A percentile compares a stretch with the other conserved stretches of the same genome.
Evolutionary conservation across 352 stramenopile genomes (phyloP).

Genomic region (Globisporangium ultimum): DNA sequence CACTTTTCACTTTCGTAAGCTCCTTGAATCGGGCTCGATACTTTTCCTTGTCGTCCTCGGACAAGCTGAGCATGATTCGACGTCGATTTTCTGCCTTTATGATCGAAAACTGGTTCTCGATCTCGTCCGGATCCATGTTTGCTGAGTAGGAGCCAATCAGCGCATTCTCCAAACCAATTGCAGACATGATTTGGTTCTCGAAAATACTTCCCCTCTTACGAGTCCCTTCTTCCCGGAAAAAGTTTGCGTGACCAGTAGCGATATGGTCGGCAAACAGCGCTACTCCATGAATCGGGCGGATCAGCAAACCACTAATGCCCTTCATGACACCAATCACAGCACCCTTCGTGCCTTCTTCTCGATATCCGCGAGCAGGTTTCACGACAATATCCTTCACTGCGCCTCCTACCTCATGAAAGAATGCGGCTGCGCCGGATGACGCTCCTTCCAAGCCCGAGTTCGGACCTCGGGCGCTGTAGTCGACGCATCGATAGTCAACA

Average conservation of each 20-base stretch:
- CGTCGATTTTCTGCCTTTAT: conserved; percentile 18
- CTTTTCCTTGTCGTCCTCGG: conserved; percentile 33
- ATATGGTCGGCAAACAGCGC: conserved; percentile 49
- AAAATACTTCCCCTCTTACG: conserved; percentile 32
- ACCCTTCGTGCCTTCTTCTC: conserved; percentile 43
- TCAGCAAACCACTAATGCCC: conserved; percentile 34
- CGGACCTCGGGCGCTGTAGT: conserved; percentile 59
- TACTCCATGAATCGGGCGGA: conserved; percentile 41
- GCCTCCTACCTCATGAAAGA: conserved; percentile 45
- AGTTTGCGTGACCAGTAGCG: conserved; percentile 35
- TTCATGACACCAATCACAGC: conserved; percentile 45
- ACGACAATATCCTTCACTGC: conserved; percentile 49
- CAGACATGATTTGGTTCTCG: conserved; percentile 35
- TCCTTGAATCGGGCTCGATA: conserved; percentile 35
- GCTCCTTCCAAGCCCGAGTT: conserved; percentile 45
- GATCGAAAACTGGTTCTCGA: conserved; percentile 5
- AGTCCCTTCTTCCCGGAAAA: conserved; percentile 11
- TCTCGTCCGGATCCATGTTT: conserved; percentile 4
- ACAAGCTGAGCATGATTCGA: conserved; percentile 36
- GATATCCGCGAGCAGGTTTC: conserved; percentile 37
- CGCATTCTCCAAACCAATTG: conserved; percentile 22
- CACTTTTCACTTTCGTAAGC: conserved; percentile 18
- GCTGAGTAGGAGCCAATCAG: conserved; percentile 5
- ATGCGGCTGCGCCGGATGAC: conserved; percentile 35
- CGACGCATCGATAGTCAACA: conserved; percentile 57